Conservation (phyloP, 2,329 filamentous ascomycete species). For the Magnaporthales sp. region DNA sequence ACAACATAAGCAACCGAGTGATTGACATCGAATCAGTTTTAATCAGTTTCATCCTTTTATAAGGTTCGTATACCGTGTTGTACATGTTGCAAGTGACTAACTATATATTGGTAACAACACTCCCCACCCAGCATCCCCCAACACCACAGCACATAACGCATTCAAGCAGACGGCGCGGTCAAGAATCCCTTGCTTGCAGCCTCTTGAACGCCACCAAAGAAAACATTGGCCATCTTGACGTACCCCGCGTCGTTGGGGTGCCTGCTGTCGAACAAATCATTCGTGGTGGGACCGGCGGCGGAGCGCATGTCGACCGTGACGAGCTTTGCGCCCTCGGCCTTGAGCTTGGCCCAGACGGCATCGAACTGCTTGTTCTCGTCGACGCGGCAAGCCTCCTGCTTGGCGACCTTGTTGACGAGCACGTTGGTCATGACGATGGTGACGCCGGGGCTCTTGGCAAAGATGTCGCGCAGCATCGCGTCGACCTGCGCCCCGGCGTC, state of each 20-base stretch:
- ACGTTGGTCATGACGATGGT: constrained; percentile 17
- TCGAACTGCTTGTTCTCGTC: constrained; percentile 12
- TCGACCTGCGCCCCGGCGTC: constrained; percentile 13
- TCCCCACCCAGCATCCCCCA: not conserved
- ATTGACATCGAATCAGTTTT: too few species aligned
- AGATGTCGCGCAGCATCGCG: constrained; percentile 13
- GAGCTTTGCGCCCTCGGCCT: constrained; percentile 10
- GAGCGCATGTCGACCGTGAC: constrained; percentile 14
- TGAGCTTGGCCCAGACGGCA: constrained; percentile 4
- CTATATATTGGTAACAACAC: not conserved
- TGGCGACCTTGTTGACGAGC: constrained; percentile 14
- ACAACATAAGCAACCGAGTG: too few species aligned
- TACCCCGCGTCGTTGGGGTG: constrained; percentile 11
- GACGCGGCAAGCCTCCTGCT: constrained; percentile 10
- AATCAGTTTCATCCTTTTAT: too few species aligned
- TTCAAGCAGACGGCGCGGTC: constrained; percentile 1
- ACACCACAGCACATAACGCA: not conserved
- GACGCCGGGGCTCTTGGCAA: constrained; percentile 12
- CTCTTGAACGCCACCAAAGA: constrained; percentile 9
- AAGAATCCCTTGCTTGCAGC: constrained; percentile 10
- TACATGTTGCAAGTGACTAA: not conserved
- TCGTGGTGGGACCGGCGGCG: constrained; percentile 9
- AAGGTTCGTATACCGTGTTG: not conserved
- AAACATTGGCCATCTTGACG: constrained; percentile 10
- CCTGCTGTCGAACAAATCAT: constrained; percentile 9